A percentile compares a stretch with the other conserved stretches of the same genome.
Evolutionary conservation across 2,329 filamentous ascomycete species (phyloP).

Genomic region (Cladorrhinum sp.): DNA sequence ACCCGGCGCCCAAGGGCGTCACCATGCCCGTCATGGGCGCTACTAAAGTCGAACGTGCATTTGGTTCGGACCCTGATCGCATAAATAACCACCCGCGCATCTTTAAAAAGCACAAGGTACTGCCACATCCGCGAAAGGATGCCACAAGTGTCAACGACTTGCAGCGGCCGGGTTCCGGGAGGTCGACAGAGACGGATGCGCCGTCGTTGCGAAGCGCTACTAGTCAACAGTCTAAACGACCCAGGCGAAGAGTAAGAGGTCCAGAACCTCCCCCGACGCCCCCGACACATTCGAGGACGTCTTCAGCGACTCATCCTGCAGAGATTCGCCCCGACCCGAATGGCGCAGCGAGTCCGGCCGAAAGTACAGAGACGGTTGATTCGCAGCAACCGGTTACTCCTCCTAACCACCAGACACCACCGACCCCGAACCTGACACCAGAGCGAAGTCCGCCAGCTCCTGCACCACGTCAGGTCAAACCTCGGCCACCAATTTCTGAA

Average conservation of each 20-base stretch:
- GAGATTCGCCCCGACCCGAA: slow-evolving; percentile 39
- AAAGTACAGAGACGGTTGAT: slow-evolving; percentile 39
- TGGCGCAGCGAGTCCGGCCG: slow-evolving; percentile 36
- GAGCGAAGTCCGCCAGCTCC: slow-evolving; percentile 48
- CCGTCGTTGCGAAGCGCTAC: slow-evolving; percentile 18
- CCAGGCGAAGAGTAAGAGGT: slow-evolving; percentile 18
- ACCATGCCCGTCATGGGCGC: slow-evolving; percentile 35
- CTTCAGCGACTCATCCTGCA: slow-evolving; percentile 50
- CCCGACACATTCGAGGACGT: slow-evolving; percentile 57
- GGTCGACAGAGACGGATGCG: slow-evolving; percentile 22
- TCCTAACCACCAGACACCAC: slow-evolving; percentile 63
- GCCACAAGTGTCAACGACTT: slow-evolving; percentile 7
- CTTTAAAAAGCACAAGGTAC: slow-evolving; percentile 47
- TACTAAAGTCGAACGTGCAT: slow-evolving; percentile 30
- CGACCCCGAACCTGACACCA: slow-evolving; percentile 71
- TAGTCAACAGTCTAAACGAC: slow-evolving; percentile 10
- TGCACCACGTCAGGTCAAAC: slow-evolving; percentile 40
- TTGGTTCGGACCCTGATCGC: slow-evolving; percentile 29
- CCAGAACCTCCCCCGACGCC: slow-evolving; percentile 57
- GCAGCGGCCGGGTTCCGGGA: slow-evolving; percentile 22
- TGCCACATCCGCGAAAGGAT: slow-evolving; percentile 36
- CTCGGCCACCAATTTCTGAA: slow-evolving; percentile 48
- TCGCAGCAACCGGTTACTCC: slow-evolving; percentile 54
- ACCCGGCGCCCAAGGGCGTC: slow-evolving; percentile 14
- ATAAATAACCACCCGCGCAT: slow-evolving; percentile 35